Evolutionary conservation across 371 early-diverging fungal genomes (phyloP).

Genomic region (Haplosporangium sp.): DNA sequence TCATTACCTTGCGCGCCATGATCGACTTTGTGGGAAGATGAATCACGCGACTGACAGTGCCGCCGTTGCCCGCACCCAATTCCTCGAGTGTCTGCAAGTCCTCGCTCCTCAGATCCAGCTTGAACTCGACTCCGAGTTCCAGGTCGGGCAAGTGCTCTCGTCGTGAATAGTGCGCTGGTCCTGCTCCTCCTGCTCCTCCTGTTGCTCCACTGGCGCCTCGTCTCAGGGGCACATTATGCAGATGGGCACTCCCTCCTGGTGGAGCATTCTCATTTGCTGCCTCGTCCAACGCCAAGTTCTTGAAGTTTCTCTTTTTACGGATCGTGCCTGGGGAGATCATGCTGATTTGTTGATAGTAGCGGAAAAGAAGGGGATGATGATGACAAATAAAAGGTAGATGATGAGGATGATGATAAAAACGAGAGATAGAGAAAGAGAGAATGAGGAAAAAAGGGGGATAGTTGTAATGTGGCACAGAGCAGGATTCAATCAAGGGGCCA

Average conservation of each 20-base stretch:
- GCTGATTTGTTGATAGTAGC: background rate
- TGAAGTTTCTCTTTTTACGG: slow-evolving; percentile 82
- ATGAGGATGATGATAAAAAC: background rate
- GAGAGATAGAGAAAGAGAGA: background rate
- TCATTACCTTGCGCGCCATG: slow-evolving; percentile 87
- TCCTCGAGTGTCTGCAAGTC: slow-evolving; percentile 85
- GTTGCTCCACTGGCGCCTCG: slow-evolving; percentile 7
- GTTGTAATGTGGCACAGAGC: background rate
- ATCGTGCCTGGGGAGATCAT: slow-evolving; percentile 59
- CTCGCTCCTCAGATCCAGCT: slow-evolving; percentile 81
- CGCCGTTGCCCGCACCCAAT: slow-evolving; percentile 89
- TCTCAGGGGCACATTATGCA: slow-evolving; percentile 39
- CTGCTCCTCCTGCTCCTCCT: slow-evolving; percentile 3
- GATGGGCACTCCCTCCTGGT: slow-evolving; percentile 48
- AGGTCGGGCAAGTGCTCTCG: slow-evolving; percentile 64
- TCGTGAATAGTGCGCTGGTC: slow-evolving; percentile 25
- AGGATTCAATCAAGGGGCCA: background rate
- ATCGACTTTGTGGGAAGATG: slow-evolving; percentile 82
- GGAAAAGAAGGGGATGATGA: background rate
- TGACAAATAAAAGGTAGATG: background rate
- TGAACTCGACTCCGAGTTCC: slow-evolving; percentile 80
- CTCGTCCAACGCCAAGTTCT: slow-evolving; percentile 69
- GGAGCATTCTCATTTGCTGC: slow-evolving; percentile 40
- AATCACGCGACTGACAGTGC: slow-evolving; percentile 82
- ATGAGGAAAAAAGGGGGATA: slow-evolving; percentile 1